Evolutionary conservation across 306 rosid genomes (phyloP).

Genomic region (Delonix regia): DNA sequence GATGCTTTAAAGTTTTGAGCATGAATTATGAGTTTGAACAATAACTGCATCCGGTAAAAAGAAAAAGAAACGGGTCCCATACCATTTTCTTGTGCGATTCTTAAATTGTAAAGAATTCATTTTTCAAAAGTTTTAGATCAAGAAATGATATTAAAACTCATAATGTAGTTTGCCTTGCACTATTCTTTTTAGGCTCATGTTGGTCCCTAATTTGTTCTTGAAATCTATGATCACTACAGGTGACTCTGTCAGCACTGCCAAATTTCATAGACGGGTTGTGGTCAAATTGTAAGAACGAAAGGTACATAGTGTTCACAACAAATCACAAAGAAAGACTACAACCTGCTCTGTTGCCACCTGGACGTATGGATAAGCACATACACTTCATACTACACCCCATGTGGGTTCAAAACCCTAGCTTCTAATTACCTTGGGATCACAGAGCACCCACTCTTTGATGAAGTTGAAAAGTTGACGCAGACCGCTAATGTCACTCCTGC

Average conservation of each 20-base stretch:
- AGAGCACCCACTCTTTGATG: constrained; percentile 38
- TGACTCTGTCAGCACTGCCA: constrained; percentile 41
- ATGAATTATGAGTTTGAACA: too few species aligned
- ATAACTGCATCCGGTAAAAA: too few species aligned
- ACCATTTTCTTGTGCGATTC: too few species aligned
- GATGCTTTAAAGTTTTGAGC: too few species aligned
- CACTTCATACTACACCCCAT: constrained; percentile 43
- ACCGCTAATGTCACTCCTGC: constrained; percentile 46
- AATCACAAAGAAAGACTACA: constrained; percentile 43
- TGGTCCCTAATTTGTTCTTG: neutral
- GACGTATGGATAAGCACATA: constrained; percentile 50
- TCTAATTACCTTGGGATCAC: constrained; percentile 34
- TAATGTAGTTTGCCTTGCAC: too few species aligned
- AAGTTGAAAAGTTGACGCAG: constrained; percentile 22
- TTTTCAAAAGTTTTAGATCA: too few species aligned
- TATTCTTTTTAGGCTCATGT: too few species aligned
- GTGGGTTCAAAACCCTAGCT: constrained; percentile 41
- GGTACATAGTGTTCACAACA: constrained; percentile 44
- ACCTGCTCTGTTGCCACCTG: constrained; percentile 46
- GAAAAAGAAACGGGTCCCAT: too few species aligned
- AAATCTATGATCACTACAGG: constrained; percentile 14
- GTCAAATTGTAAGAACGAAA: constrained; percentile 47
- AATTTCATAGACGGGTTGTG: constrained; percentile 47
- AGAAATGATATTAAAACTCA: too few species aligned
- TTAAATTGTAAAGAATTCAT: too few species aligned